These are phyloP conservation scores for Toxicodendron radicans DNA, from an alignment of 345 rosid species.

Conservation along the genomic window DNA sequence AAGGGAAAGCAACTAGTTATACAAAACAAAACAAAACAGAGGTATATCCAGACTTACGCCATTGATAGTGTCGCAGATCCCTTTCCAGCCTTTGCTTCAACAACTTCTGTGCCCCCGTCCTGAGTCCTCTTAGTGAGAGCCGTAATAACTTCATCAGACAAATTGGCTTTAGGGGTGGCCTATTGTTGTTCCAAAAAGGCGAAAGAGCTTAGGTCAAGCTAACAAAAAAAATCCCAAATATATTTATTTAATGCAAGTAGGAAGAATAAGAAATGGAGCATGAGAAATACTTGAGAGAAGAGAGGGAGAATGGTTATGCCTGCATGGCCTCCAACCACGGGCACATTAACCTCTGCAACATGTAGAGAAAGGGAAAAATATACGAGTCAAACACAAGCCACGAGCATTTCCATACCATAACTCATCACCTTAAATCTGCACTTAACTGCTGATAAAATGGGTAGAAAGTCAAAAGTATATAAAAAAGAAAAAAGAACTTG, in stretches of 20 bases:
- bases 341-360: slow-evolving; percentile 66
- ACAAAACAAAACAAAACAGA: not conserved
- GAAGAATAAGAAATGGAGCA: not conserved
- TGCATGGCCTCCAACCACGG: slow-evolving; percentile 88
- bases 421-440: not conserved
- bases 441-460: not conserved
- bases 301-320: slow-evolving; percentile 81
- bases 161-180: slow-evolving; percentile 77
- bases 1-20: not conserved
- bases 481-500: not conserved
- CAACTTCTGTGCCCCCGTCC: slow-evolving; percentile 91
- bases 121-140: slow-evolving; percentile 90
- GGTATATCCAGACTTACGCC: slow-evolving; percentile 58
- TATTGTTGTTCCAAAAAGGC: slow-evolving; percentile 18
- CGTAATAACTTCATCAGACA: slow-evolving; percentile 49
- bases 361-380: slow-evolving; percentile 5
- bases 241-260: not conserved
- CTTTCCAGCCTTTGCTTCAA: slow-evolving; percentile 93
- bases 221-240: not conserved
- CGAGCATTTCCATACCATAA: not conserved
- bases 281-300: slow-evolving; percentile 60
- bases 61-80: slow-evolving; percentile 90
- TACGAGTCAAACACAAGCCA: not conserved
- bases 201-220: not conserved
- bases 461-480: not conserved